Percentiles rank a stretch among this genome's conserved stretches.
Conservation (phyloP, 139 green algal species). For the Chlamydomonas asymmetrica region DNA sequence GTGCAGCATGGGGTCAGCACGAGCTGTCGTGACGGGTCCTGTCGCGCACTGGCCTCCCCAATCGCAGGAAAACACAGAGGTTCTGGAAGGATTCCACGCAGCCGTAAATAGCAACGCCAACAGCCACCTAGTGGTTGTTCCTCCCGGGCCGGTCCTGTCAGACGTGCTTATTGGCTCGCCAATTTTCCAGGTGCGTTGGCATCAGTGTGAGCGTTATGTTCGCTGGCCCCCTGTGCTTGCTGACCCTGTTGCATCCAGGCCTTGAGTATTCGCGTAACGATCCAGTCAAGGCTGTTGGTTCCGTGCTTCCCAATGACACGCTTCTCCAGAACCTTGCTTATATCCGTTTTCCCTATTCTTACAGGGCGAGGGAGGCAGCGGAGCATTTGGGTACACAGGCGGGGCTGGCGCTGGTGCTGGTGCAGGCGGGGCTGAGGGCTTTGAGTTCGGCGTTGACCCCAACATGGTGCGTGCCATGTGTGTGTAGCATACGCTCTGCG, state of each 20-base stretch:
- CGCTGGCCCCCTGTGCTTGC: too few relatives aligned
- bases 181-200: slow-evolving; percentile 79
- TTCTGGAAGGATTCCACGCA: slow-evolving; percentile 87
- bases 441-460: slow-evolving; percentile 96
- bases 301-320: neutral
- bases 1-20: too few relatives aligned
- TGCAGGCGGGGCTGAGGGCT: slow-evolving; percentile 64
- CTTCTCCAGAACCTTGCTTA: slow-evolving; percentile 21
- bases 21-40: too few relatives aligned
- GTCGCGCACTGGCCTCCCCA: neutral
- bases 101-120: slow-evolving; percentile 96
- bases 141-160: slow-evolving; percentile 82
- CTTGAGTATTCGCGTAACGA: too few relatives aligned
- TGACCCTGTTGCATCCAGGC: too few relatives aligned
- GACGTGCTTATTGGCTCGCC: slow-evolving; percentile 92
- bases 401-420: slow-evolving; percentile 41
- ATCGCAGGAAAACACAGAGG: slow-evolving; percentile 82
- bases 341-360: neutral
- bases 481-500: too few relatives aligned
- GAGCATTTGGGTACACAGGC: slow-evolving; percentile 50
- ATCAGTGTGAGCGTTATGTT: slow-evolving; percentile 7
- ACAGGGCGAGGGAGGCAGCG: slow-evolving; percentile 57
- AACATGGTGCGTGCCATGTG: too few relatives aligned
- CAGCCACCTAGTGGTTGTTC: slow-evolving; percentile 90
- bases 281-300: too few relatives aligned